Evolutionary conservation across 257 asterid genomes (phyloP), one percentile per base, ranked within the genome.

Genomic region (Lycium ferocissimum): DNA sequence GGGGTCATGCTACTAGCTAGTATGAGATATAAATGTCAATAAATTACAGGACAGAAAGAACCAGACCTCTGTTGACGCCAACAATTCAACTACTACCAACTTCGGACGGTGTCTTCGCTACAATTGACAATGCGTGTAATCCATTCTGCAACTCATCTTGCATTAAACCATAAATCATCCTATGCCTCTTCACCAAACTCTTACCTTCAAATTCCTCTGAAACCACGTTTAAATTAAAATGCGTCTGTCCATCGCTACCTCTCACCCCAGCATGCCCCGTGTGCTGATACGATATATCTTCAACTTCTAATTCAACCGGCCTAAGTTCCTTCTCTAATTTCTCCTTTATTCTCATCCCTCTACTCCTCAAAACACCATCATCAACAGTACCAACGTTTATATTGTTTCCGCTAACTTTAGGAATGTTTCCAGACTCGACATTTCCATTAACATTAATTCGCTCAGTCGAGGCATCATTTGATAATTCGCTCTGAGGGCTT

Each of bases 151-250:
- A 81, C 90, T 95, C 98, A 85, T 93, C 95, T 75, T 96, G 94
- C 95, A 96, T 82, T 87, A 94, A 88, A 82, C 86, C 87, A 85
- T 94, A 93, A 84, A 94, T 87, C 92, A 93, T 65, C 73, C 98
- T 89, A 86, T 95, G 98, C 93, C 99, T 93, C 91, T 96, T 94
- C 81, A 96, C 96, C 93, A 96, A 87, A 89, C 98, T 96, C 91
- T 96, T 96, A 81, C 95, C 97, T 87, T 91, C 97, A 84, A 95
- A 95, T 85, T 92, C 94, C 49, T 89, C 85, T 2, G 96, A 93
- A 84, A 95, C 90, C 85, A 94, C 95, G 54, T 87, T 92, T 22
- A 94, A 89, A 88, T 95, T 95, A 84, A 94, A 93, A 88, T 95
- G 99, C 0, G 98, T 94, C 91, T 95, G 98, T 33, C 95, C 97